phyloP scores from a whole-genome alignment of 352 stramenopile species.

The Phytopythium aichiense region DNA sequence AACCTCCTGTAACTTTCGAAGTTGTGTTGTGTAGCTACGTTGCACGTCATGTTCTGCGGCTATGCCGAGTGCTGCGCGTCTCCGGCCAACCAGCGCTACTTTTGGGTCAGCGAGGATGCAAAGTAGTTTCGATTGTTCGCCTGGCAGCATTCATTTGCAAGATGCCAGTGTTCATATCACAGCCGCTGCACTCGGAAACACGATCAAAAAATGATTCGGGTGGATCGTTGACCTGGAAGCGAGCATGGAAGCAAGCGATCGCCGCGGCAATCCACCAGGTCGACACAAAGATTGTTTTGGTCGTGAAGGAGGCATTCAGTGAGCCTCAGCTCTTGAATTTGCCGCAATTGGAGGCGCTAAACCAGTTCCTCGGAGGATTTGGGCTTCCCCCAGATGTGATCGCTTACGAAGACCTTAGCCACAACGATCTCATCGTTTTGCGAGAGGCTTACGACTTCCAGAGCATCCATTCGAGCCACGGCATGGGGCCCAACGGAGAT shows the following conservation, averaged over 20 bases:
- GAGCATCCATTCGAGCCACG: neutral
- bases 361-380: slow-evolving; percentile 41
- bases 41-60: slow-evolving; percentile 49
- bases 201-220: neutral
- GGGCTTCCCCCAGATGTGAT: slow-evolving; percentile 38
- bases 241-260: slow-evolving; percentile 32
- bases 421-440: slow-evolving; percentile 30
- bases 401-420: slow-evolving; percentile 48
- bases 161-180: slow-evolving; percentile 15
- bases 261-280: slow-evolving; percentile 29
- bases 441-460: slow-evolving; percentile 26
- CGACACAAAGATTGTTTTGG: slow-evolving; percentile 41
- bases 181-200: neutral
- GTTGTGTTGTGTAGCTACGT: slow-evolving; percentile 51
- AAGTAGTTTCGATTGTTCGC: slow-evolving; percentile 46
- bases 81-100: slow-evolving; percentile 36
- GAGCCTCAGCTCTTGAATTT: neutral
- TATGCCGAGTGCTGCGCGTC: slow-evolving; percentile 41
- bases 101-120: slow-evolving; percentile 36
- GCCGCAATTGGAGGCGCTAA: slow-evolving; percentile 24
- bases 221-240: slow-evolving; percentile 23
- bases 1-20: slow-evolving; percentile 29
- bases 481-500: neutral
- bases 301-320: slow-evolving; percentile 41
- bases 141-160: slow-evolving; percentile 56